Evolutionary conservation across 2,329 filamentous ascomycete genomes (phyloP), one percentile per base, ranked within the genome.

Genomic region (Monascus ruber): DNA sequence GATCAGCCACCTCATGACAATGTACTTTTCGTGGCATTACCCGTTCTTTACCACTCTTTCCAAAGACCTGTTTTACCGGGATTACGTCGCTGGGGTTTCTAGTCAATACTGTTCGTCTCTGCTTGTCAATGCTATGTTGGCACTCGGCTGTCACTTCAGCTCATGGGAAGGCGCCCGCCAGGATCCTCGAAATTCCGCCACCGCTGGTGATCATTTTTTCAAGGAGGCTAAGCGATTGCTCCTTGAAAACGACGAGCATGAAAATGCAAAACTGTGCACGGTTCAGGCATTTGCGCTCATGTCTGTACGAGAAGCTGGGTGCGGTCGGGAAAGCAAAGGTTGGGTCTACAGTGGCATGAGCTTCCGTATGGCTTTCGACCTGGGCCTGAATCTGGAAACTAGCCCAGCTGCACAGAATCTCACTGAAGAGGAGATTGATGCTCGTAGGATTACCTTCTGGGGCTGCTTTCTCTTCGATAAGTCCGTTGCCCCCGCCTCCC

Each of bases 341-440:
- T 98, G 91, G 91, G 87, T 95, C 3, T 96, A 96, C 61, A 94
- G 86, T 53, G 89, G 91, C 36, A 95, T 98, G 85, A 91, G 85
- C 53, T 96, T 98, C 59, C 81, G 91, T 34, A 96, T 98, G 89
- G 89, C 88, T 0, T 84, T 83, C 59, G 91, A 98, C 53, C 76
- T 98, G 46, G 91, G 91, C 0, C 70, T 98, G 38, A 94, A 95
- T 53, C 76, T 95, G 11, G 84, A 94, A 54, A 76, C 77, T 11
- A 77, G 77, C 6, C 72, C 85, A 42, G 73, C 74, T 5, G 64
- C 66, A 5, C 70, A 67, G n/a, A 75, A 73, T 42, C 72, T 89
- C 47, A 78, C 79, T 44, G 85, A 94, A 42, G 75, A 83, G 35
- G 89, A 95, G 59, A 76, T 93, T 31, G 91, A 98, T 63, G 88